phyloP scores from a whole-genome alignment of 208 protist species.

The Crithidia mellificae region DNA sequence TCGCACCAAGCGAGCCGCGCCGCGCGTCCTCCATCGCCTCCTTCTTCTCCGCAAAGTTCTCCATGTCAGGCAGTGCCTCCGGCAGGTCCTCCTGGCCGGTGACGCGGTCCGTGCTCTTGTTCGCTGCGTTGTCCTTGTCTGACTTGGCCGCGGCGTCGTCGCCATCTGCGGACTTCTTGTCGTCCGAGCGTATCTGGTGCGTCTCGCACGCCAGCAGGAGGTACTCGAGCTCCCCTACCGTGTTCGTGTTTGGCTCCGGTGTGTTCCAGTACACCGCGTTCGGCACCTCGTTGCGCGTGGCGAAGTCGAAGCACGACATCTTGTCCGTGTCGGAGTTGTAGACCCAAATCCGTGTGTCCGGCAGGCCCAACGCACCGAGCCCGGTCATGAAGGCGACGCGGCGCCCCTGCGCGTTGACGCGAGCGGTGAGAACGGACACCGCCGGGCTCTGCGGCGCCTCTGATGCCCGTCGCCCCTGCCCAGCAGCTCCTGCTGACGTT shows the following conservation, averaged over 20 bases:
- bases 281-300: constrained; percentile 64
- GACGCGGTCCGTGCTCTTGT: constrained; percentile 18
- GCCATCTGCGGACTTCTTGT: constrained; percentile 14
- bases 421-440: constrained; percentile 54
- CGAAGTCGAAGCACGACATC: constrained; percentile 81
- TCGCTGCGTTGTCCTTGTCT: not conserved
- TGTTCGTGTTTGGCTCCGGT: constrained; percentile 82
- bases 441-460: not conserved
- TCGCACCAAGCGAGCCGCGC: constrained; percentile 52
- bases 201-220: constrained; percentile 90
- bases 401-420: constrained; percentile 84
- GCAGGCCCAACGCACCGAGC: constrained; percentile 38
- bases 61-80: constrained; percentile 80
- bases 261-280: constrained; percentile 89
- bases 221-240: constrained; percentile 85
- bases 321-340: constrained; percentile 91
- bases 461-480: not conserved
- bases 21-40: constrained; percentile 37
- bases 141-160: not conserved
- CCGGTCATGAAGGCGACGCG: constrained; percentile 81
- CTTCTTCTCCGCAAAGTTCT: constrained; percentile 75
- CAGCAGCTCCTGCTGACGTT: not conserved
- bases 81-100: constrained; percentile 52
- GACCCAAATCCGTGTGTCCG: constrained; percentile 87
- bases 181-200: constrained; percentile 51